Conservation (phyloP, 345 rosid species). For the Boechera retrofracta region DNA sequence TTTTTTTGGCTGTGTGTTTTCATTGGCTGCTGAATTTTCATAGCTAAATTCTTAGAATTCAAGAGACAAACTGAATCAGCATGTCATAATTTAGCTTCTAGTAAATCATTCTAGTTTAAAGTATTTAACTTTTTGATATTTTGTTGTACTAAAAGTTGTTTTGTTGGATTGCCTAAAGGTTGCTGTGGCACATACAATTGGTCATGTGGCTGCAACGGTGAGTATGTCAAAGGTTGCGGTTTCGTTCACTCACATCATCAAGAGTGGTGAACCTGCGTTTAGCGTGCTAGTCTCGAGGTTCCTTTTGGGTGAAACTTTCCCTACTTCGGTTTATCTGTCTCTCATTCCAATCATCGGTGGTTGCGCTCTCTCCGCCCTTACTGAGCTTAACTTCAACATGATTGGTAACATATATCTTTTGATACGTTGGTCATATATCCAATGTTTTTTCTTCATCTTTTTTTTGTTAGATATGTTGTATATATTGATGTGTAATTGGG, state of each 20-base stretch:
- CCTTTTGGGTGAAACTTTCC: slow-evolving; percentile 88
- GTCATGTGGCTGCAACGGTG: slow-evolving; percentile 99
- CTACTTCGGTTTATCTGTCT: slow-evolving; percentile 76
- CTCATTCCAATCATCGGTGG: slow-evolving; percentile 98
- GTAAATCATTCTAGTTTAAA: neutral
- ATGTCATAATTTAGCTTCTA: neutral
- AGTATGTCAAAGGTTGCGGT: slow-evolving; percentile 99
- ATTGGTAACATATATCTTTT: slow-evolving; percentile 2
- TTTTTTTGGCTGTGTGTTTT: slow-evolving; percentile 40
- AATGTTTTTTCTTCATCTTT: neutral
- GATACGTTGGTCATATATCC: neutral
- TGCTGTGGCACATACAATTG: slow-evolving; percentile 98
- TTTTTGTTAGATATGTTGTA: slow-evolving; percentile 16
- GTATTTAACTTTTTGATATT: neutral
- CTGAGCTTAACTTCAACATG: slow-evolving; percentile 99
- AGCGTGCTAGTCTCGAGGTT: slow-evolving; percentile 93
- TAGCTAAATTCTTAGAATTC: slow-evolving; percentile 7
- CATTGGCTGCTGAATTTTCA: slow-evolving; percentile 21
- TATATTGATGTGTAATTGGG: neutral
- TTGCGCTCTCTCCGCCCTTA: slow-evolving; percentile 94
- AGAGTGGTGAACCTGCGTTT: slow-evolving; percentile 99
- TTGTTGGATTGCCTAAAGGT: slow-evolving; percentile 54
- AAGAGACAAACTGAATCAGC: neutral
- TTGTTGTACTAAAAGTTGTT: slow-evolving; percentile 31
- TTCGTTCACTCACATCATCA: slow-evolving; percentile 96